Base-by-base conservation (phyloP, 345 rosid genomes). In the Salix caprea region DNA sequence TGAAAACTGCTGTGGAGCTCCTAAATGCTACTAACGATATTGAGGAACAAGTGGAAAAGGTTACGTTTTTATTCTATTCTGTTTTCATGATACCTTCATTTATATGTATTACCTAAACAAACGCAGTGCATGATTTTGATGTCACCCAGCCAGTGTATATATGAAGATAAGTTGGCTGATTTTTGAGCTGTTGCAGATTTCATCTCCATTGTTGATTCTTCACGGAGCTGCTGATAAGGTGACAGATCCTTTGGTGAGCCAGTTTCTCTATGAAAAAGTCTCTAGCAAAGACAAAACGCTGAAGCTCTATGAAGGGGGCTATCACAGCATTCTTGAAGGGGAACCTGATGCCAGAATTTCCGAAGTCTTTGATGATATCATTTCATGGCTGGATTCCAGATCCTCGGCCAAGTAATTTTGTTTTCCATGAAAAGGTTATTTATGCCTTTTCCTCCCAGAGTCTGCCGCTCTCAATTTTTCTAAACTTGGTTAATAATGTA, bases 281-380 rank as follows among this genome's bases (percentile, higher is more conserved):
- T 86, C 93, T 2, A 91, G 97, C 88, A 78, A 84, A 76, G 97
- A 93, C 84, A 95, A 93, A 81, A 93, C 96, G 21, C 77, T 95
- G 28, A 91, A 91, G 88, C 91, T 95, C 13, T 95, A 95, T 69
- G 90, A 91, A 23, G 93, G 79, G 37, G 92, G 97, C 37, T 95
- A 88, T 84, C 99, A 95, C 85, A 86, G 94, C 86, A 91, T 95
- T 80, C 91, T 93, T 10, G 97, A 95, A 88, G 97, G 97, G 23
- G 99, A 93, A 78, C 92, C 94, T 12, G 97, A 91, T 72, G 91
- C 88, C 67, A 84, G 85, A 70, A 93, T 91, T 44, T 84, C 84
- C 76, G 70, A 82, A 0, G 92, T 87, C 64, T 84, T 91, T 9
- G 71, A 84, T 66, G 97, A 92, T 80, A 89, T 95, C 28, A 79